Conservation (phyloP, 2,329 filamentous ascomycete genomes). For the Apiospora kogelbergensis region DNA sequence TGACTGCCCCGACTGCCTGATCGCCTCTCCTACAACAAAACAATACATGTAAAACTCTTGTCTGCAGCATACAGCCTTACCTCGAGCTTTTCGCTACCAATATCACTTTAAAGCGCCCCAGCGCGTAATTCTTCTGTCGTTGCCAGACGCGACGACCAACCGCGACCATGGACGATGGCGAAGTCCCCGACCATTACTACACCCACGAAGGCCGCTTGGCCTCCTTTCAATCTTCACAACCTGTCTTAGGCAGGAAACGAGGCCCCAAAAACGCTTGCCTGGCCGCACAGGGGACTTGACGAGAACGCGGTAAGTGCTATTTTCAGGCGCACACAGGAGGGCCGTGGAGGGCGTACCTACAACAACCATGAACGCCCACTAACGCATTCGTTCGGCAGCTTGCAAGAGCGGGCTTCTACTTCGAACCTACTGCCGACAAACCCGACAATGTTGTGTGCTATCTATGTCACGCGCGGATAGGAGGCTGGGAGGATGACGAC, state of each 20-base stretch:
- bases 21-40: not conserved
- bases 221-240: conserved; percentile 71
- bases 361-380: not conserved
- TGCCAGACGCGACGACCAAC: not conserved
- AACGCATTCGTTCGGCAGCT: conserved; percentile 53
- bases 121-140: not conserved
- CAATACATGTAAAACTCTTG: not conserved
- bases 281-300: conserved; percentile 74
- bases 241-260: conserved; percentile 62
- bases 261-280: conserved; percentile 60
- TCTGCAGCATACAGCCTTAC: not conserved
- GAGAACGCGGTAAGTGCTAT: conserved; percentile 57
- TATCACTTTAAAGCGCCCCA: not conserved
- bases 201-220: conserved; percentile 76
- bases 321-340: conserved; percentile 18
- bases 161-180: conserved; percentile 24
- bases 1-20: not conserved
- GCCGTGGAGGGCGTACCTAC: not conserved
- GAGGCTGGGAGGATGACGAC: conserved; percentile 90
- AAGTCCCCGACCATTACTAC: conserved; percentile 49
- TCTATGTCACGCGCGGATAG: conserved; percentile 77
- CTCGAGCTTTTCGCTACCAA: not conserved
- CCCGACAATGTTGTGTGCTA: conserved; percentile 92
- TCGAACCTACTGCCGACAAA: conserved; percentile 70
- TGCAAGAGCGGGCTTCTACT: conserved; percentile 89